Conservation (phyloP, 805 yeast species). For the Trichomonascus vanleenenianus region DNA sequence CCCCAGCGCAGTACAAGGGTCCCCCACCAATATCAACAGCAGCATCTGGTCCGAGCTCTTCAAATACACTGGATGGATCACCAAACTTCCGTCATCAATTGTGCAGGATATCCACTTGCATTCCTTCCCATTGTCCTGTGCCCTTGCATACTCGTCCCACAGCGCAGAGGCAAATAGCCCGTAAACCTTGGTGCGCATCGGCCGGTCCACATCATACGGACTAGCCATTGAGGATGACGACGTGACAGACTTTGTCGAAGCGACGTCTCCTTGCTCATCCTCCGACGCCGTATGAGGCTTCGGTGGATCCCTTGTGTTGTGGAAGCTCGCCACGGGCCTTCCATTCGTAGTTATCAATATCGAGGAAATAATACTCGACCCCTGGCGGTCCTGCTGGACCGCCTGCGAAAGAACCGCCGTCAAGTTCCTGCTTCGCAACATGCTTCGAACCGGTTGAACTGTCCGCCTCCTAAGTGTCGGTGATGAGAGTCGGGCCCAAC, state of each 20-base stretch:
- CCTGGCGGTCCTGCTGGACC: constrained; percentile 12
- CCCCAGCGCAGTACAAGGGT: constrained; percentile 22
- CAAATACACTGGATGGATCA: constrained; percentile 14
- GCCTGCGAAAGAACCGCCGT: constrained; percentile 18
- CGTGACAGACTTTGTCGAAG: neutral
- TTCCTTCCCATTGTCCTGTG: constrained; percentile 1
- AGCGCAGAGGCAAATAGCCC: constrained; percentile 25
- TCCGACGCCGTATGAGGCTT: constrained; percentile 10
- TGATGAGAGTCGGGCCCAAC: neutral
- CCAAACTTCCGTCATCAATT: constrained; percentile 18
- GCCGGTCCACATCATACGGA: constrained; percentile 18
- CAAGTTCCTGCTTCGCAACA: constrained; percentile 16
- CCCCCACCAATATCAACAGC: constrained; percentile 23
- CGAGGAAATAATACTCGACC: constrained; percentile 17
- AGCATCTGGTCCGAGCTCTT: constrained; percentile 7
- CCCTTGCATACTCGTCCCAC: constrained; percentile 20
- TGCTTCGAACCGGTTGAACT: neutral
- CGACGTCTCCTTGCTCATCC: neutral
- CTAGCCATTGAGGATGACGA: neutral
- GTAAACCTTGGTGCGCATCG: constrained; percentile 25
- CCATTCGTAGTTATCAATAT: constrained; percentile 18
- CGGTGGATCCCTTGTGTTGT: constrained; percentile 16
- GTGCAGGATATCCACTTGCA: constrained; percentile 22
- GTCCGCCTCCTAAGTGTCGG: neutral
- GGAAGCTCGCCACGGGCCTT: constrained; percentile 18